These are phyloP conservation scores for Scenedesmus sp. DNA, from an alignment of 163 green algal species.

Conservation along the genomic window DNA sequence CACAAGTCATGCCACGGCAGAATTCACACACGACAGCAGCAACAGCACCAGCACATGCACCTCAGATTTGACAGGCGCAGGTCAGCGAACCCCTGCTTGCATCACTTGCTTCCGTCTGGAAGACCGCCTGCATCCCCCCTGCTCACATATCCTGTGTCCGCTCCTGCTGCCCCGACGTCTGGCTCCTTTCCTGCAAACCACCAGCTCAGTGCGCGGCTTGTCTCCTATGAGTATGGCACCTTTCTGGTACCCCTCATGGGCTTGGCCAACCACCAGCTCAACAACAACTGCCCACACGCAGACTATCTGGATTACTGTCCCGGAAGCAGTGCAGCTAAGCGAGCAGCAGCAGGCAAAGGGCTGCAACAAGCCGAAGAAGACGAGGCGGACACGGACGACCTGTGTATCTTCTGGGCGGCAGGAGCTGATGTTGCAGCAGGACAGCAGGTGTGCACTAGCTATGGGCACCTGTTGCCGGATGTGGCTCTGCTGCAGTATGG, in stretches of 20 bases:
- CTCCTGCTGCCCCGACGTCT: background rate
- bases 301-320: background rate
- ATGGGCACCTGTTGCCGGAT: background rate
- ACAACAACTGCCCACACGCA: constrained; percentile 2
- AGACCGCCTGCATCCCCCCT: background rate
- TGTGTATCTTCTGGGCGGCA: constrained; percentile 11
- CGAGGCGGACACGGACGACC: background rate
- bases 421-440: constrained; percentile 20
- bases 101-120: too few relatives aligned
- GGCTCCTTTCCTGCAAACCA: background rate
- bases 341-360: background rate
- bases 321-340: background rate
- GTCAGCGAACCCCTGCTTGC: too few relatives aligned
- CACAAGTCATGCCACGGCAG: background rate
- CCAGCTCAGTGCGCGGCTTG: constrained; percentile 4
- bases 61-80: background rate
- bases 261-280: constrained; percentile 25
- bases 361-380: background rate
- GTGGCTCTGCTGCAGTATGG: background rate
- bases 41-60: background rate
- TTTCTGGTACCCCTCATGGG: constrained; percentile 31
- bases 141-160: background rate
- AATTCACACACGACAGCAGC: background rate
- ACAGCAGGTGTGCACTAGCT: constrained; percentile 24
- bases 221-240: background rate